Evolutionary conservation across 306 rosid genomes (phyloP).

Genomic region (Cicer pinnatifidum): DNA sequence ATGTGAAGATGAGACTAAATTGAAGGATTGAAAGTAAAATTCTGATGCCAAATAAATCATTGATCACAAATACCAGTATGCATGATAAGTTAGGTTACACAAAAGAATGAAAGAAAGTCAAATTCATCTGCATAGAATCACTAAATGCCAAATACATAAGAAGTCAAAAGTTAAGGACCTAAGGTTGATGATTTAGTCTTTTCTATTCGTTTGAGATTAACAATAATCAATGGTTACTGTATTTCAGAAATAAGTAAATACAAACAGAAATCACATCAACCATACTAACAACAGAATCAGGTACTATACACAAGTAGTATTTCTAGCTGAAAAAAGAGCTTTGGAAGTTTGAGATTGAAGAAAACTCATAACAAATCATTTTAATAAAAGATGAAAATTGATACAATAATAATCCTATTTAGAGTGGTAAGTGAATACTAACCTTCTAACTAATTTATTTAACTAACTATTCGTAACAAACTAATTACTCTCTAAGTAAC

Average conservation of each 20-base stretch:
- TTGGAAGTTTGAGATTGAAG: no score
- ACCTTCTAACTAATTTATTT: no score
- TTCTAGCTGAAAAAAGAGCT: slow-evolving; percentile 1
- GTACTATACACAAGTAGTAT: not conserved
- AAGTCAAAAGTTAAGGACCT: not conserved
- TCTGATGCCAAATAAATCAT: not conserved
- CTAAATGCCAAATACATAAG: not conserved
- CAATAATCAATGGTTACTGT: slow-evolving; percentile 3
- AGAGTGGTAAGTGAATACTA: no score
- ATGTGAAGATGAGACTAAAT: not conserved
- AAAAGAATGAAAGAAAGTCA: not conserved
- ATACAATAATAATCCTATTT: no score
- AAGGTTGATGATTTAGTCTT: not conserved
- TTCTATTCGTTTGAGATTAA: not conserved
- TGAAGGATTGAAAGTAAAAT: not conserved
- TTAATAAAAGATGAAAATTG: no score
- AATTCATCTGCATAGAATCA: not conserved
- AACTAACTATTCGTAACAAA: no score
- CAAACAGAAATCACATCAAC: not conserved
- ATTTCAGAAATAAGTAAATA: slow-evolving; percentile 14
- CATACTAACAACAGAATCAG: slow-evolving; percentile 3
- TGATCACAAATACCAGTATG: slow-evolving; percentile 17
- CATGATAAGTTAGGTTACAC: not conserved
- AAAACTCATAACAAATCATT: no score
- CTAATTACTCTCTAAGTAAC: no score